Percentiles rank a stretch among this genome's conserved stretches.
Conservation (phyloP, 495 filamentous ascomycete species). For the Physcia stellaris region DNA sequence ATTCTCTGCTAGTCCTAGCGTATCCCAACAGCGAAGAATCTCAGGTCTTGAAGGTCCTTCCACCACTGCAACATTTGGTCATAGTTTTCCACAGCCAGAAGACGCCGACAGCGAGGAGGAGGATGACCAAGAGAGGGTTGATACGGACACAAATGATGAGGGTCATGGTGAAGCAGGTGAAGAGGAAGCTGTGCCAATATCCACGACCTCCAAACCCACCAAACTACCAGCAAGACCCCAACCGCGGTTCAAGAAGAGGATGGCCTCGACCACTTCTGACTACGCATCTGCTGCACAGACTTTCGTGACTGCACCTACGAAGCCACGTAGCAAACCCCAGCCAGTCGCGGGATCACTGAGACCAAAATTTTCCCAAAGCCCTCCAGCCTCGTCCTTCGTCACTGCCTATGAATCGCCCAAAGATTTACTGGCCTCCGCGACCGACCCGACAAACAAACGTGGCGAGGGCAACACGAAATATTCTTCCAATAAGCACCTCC, state of each 20-base stretch:
- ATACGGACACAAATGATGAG: no score
- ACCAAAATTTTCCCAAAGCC: not conserved
- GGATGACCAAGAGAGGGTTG: slow-evolving; percentile 8
- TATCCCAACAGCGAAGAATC: slow-evolving; percentile 26
- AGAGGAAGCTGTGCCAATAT: no score
- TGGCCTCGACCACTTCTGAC: no score
- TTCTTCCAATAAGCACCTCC: no score
- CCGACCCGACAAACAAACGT: no score
- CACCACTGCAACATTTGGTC: slow-evolving; percentile 19
- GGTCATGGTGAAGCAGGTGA: no score
- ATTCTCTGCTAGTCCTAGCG: slow-evolving; percentile 35
- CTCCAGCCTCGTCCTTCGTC: not conserved
- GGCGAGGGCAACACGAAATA: no score
- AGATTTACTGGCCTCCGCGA: no score
- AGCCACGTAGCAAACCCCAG: not conserved
- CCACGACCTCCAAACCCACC: no score
- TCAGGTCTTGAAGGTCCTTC: slow-evolving; percentile 27
- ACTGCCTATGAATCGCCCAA: not conserved
- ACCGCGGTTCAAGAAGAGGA: no score
- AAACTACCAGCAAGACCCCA: not conserved
- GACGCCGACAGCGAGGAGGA: slow-evolving; percentile 20
- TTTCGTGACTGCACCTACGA: not conserved
- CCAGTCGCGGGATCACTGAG: no score
- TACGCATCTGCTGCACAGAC: no score
- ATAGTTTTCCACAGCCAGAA: slow-evolving; percentile 31